These are phyloP conservation scores for Curvularia verruculosa DNA, from an alignment of 2,329 filamentous ascomycete genomes.

Conservation along the genomic window DNA sequence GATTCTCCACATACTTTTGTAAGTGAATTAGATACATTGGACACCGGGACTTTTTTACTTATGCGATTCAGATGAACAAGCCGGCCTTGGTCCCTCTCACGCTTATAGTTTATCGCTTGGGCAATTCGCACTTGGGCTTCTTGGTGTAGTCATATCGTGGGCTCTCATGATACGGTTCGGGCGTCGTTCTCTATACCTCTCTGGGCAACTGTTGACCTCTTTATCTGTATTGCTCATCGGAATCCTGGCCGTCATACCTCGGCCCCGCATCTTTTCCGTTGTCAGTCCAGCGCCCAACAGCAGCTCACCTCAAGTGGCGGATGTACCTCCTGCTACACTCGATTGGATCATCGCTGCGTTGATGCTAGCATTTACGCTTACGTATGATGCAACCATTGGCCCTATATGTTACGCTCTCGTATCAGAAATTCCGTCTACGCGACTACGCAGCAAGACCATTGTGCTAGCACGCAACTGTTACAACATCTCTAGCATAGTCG, in stretches of 20 bases:
- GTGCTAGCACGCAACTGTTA: slow-evolving; percentile 77
- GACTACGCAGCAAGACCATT: slow-evolving; percentile 86
- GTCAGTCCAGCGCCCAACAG: neutral
- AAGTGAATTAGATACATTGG: neutral
- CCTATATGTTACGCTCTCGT: slow-evolving; percentile 70
- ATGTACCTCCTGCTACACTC: neutral
- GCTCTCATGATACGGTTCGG: slow-evolving; percentile 77
- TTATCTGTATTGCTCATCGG: slow-evolving; percentile 72
- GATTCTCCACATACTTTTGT: slow-evolving; percentile 51
- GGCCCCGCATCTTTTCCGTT: slow-evolving; percentile 49
- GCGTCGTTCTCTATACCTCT: slow-evolving; percentile 74
- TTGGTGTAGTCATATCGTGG: slow-evolving; percentile 75
- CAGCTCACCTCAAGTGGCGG: neutral
- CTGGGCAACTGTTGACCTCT: slow-evolving; percentile 58
- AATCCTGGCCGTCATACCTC: slow-evolving; percentile 10
- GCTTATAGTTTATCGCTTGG: slow-evolving; percentile 11
- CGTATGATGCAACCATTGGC: slow-evolving; percentile 23
- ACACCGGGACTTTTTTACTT: neutral
- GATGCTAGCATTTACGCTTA: slow-evolving; percentile 17
- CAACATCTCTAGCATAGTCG: slow-evolving; percentile 79
- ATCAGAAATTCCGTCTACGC: slow-evolving; percentile 77
- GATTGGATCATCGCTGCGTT: slow-evolving; percentile 18
- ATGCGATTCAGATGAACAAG: slow-evolving; percentile 22
- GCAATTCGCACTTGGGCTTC: slow-evolving; percentile 28
- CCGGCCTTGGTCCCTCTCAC: slow-evolving; percentile 14